A percentile compares a stretch with the other conserved stretches of the same genome.
phyloP scores from a whole-genome alignment of 2,329 filamentous ascomycete species.

The Pestalotiopsis sp. region DNA sequence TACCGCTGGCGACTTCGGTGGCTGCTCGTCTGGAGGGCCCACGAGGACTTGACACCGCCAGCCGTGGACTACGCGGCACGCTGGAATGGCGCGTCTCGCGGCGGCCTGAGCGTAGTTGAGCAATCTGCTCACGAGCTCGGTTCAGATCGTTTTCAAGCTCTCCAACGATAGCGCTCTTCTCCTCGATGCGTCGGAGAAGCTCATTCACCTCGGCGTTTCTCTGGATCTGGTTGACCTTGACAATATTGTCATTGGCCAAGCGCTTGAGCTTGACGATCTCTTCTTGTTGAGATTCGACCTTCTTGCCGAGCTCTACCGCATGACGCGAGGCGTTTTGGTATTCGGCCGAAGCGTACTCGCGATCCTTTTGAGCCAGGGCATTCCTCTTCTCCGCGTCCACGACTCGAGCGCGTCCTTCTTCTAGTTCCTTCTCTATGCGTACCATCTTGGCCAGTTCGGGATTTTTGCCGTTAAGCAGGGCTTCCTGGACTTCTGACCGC shows the following conservation, averaged over 20 bases:
- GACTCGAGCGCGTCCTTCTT: slow-evolving; percentile 41
- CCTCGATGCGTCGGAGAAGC: slow-evolving; percentile 40
- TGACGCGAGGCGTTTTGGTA: slow-evolving; percentile 62
- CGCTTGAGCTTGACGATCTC: slow-evolving; percentile 42
- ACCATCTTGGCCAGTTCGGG: slow-evolving; percentile 42
- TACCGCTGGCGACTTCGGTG: slow-evolving; percentile 31
- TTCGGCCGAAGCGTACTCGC: slow-evolving; percentile 58
- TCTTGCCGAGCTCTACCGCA: slow-evolving; percentile 44
- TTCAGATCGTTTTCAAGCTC: slow-evolving; percentile 57
- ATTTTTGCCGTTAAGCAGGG: slow-evolving; percentile 37
- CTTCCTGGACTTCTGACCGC: slow-evolving; percentile 35
- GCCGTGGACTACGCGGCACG: slow-evolving; percentile 59
- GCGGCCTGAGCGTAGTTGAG: slow-evolving; percentile 48
- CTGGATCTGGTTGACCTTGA: slow-evolving; percentile 51
- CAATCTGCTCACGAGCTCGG: slow-evolving; percentile 50
- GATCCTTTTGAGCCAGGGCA: slow-evolving; percentile 42
- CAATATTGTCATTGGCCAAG: slow-evolving; percentile 47
- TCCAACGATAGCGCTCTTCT: slow-evolving; percentile 44
- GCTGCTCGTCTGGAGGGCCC: slow-evolving; percentile 29
- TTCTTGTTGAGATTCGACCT: slow-evolving; percentile 48
- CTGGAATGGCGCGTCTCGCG: slow-evolving; percentile 59
- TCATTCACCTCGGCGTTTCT: slow-evolving; percentile 35
- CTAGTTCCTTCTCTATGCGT: slow-evolving; percentile 42
- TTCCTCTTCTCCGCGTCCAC: slow-evolving; percentile 42
- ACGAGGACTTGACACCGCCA: slow-evolving; percentile 53